These are phyloP conservation scores for thale cress (Arabidopsis thaliana) DNA, from an alignment of 345 rosid genomes.

Conservation along the genomic window TAIR10.1 NC_003075.7:11558001-11558500, in stretches of 20 bases:
- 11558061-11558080: conserved; percentile 79
- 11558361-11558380: conserved; percentile 74
- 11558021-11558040: conserved; percentile 53
- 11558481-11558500: conserved; percentile 91
- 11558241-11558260: conserved; percentile 78
- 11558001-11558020: conserved; percentile 63
- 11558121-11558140: conserved; percentile 87
- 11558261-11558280: conserved; percentile 86
- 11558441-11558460: conserved; percentile 47
- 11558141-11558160: conserved; percentile 95
- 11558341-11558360: conserved; percentile 88
- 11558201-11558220: conserved; percentile 64
- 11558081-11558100: conserved; percentile 64
- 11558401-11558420: neutral
- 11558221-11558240: conserved; percentile 66
- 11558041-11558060: conserved; percentile 53
- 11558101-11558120: conserved; percentile 66
- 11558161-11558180: conserved; percentile 93
- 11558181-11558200: conserved; percentile 76
- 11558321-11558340: conserved; percentile 85
- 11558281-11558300: conserved; percentile 73
- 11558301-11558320: conserved; percentile 85
- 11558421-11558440: neutral
- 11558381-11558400: neutral
- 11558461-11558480: conserved; percentile 86